phyloP scores from a whole-genome alignment of 305 asterid genomes.

The Rubia balearica region DNA sequence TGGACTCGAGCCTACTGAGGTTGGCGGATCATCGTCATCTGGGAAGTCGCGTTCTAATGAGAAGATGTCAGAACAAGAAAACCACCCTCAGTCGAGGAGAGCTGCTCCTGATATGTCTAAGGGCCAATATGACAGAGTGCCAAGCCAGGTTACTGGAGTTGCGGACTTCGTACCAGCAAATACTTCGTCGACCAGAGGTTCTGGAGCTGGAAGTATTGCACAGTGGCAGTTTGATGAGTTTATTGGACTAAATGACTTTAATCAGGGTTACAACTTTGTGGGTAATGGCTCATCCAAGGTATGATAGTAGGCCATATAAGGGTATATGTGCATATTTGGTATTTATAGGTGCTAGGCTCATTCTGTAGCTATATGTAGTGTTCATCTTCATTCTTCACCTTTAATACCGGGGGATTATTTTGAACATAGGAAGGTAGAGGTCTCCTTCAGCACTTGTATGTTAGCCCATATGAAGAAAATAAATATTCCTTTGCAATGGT shows the following conservation, averaged over 20 bases:
- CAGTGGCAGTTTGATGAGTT: slow-evolving; percentile 77
- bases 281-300: slow-evolving; percentile 69
- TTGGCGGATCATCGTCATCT: slow-evolving; percentile 35
- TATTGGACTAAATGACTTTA: slow-evolving; percentile 52
- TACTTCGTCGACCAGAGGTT: slow-evolving; percentile 44
- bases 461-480: slow-evolving; percentile 1
- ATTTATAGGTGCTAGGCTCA: background rate
- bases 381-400: slow-evolving; percentile 10
- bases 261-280: slow-evolving; percentile 44
- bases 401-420: background rate
- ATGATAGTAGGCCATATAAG: slow-evolving; percentile 17
- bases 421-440: background rate
- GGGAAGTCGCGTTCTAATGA: slow-evolving; percentile 36
- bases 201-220: slow-evolving; percentile 44
- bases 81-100: slow-evolving; percentile 15
- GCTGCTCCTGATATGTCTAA: slow-evolving; percentile 23
- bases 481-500: slow-evolving; percentile 7
- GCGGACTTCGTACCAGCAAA: slow-evolving; percentile 34
- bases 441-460: background rate
- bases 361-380: slow-evolving; percentile 5
- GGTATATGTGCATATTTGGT: slow-evolving; percentile 3
- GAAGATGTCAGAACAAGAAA: slow-evolving; percentile 28
- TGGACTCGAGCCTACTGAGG: slow-evolving; percentile 59
- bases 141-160: slow-evolving; percentile 30
- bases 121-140: slow-evolving; percentile 29